Base-by-base conservation (phyloP, 768 basidiomycete species). In the Pleurotus djamor region DNA sequence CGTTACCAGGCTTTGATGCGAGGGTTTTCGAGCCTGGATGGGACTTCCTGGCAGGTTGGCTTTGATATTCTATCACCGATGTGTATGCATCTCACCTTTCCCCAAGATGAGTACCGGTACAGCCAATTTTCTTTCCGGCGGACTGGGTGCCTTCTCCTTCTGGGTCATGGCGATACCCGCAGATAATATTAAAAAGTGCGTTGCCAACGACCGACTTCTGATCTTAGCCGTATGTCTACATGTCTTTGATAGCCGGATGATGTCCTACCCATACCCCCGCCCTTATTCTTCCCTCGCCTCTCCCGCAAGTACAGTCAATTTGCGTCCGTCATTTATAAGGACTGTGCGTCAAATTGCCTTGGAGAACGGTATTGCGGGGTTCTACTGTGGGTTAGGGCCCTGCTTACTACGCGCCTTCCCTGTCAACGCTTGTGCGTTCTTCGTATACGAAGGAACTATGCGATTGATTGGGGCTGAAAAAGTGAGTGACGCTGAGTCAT, bases 161-260 rank as follows among this genome's bases (percentile, higher is more conserved):
- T 90, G 88, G 88, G 74, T 75, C 21, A 81, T 85, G 76, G 86
- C 82, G 21, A 87, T 89, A 62, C 88, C 91, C 3, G 80, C 86
- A 58, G 92, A 94, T 72, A 91, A 91, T 68, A 76, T 92, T 61
- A 94, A 94, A 74, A 93, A 91, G 91, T 91, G 66, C 59, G 78
- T 71, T 14, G 50, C 32, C 51, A 49, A 17, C 55, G n/a, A 28
- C n/a, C 52, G 17, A n/a, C 28, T 47, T 7, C n/a, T 48, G 35
- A n/a, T 33, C 33, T n/a, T 33, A 28, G 21, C 21, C 21, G 21
- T 17, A 44, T 49, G 38, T 44, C 43, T 5, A 32, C 58, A 17
- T 52, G 47, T 59, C 21, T 28, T 28, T 28, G 21, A 14, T 60
- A 88, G 86, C 68, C 86, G 84, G 47, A 88, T 88, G 82, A 85